A percentile compares a stretch with the other conserved stretches of the same genome.
phyloP scores from a whole-genome alignment of 2,329 filamentous ascomycete genomes.

The Epichloe festucae region DNA sequence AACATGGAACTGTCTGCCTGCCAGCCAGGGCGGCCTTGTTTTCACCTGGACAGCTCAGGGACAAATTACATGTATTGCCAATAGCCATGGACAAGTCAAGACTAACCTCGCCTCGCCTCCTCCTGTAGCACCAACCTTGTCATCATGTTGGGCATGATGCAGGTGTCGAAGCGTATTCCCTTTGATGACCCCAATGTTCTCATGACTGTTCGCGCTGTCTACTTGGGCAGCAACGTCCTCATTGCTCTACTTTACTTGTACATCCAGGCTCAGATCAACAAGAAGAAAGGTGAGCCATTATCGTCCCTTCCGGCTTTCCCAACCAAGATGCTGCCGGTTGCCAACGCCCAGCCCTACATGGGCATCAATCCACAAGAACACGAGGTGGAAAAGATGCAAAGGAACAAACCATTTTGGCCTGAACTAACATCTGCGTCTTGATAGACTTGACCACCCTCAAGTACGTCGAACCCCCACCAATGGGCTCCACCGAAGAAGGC shows the following conservation, averaged over 20 bases:
- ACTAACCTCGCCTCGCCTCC: conserved; percentile 11
- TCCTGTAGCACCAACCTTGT: conserved; percentile 67
- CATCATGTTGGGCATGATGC: conserved; percentile 97
- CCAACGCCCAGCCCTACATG: neutral
- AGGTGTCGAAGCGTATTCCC: conserved; percentile 88
- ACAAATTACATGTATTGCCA: neutral
- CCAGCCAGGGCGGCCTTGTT: neutral
- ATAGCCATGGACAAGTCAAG: neutral
- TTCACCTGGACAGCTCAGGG: neutral
- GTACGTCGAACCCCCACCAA: conserved; percentile 90
- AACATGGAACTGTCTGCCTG: neutral
- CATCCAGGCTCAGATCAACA: conserved; percentile 74
- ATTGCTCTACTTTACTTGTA: conserved; percentile 79
- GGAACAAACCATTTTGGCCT: neutral
- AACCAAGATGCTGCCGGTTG: neutral
- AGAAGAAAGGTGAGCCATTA: conserved; percentile 73
- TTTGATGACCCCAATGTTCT: conserved; percentile 68
- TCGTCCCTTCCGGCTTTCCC: neutral
- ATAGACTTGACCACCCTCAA: conserved; percentile 93
- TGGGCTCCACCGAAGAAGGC: conserved; percentile 87
- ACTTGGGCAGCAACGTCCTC: conserved; percentile 57
- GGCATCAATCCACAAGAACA: neutral
- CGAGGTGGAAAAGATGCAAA: neutral
- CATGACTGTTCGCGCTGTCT: conserved; percentile 41
- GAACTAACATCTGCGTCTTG: neutral